Evolutionary conservation across 2,329 filamentous ascomycete genomes (phyloP).

Genomic region (Fusarium siculi): DNA sequence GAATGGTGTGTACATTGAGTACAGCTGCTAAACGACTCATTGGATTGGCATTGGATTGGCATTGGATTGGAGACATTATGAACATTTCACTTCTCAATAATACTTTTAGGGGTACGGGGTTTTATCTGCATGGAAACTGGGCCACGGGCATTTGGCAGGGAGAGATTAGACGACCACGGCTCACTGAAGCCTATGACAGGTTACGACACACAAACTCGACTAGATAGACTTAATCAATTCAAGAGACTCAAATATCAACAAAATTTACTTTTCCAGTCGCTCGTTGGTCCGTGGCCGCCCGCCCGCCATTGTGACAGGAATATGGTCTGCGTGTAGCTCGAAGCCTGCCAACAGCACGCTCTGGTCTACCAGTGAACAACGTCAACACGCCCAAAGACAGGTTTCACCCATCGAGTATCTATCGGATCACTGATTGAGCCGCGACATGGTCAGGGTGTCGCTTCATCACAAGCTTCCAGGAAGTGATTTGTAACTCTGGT

Average conservation of each 20-base stretch:
- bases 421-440: not conserved
- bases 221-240: conserved; percentile 11
- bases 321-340: not conserved
- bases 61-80: not conserved
- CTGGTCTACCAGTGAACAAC: not conserved
- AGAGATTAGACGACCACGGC: conserved; percentile 7
- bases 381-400: too few species aligned
- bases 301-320: not conserved
- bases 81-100: conserved; percentile 18
- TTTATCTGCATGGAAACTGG: not conserved
- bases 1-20: conserved; percentile 47
- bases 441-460: not conserved
- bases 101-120: not conserved
- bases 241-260: not conserved
- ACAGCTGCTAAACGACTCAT: conserved; percentile 12
- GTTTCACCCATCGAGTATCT: not conserved
- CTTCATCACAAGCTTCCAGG: not conserved
- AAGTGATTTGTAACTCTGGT: not conserved
- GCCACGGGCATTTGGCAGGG: not conserved
- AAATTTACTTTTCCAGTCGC: not conserved
- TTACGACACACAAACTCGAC: conserved; percentile 8
- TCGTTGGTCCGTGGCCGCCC: not conserved
- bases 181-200: not conserved
- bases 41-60: not conserved
- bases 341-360: not conserved